Evolutionary conservation across 495 filamentous ascomycete species (phyloP).

Genomic region (Aspergillus indologenus): DNA sequence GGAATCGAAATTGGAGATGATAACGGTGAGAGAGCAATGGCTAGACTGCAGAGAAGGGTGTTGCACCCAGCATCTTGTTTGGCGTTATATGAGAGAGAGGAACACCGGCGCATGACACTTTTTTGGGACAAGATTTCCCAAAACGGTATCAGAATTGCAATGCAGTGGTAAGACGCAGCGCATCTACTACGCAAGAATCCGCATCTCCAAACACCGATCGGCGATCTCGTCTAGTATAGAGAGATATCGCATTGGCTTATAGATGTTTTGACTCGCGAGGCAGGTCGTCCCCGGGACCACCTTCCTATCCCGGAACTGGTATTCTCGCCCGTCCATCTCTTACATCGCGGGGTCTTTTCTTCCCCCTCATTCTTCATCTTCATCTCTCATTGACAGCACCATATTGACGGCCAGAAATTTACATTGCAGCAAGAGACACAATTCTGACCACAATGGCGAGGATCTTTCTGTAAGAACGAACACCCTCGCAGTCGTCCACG

Average conservation of each 20-base stretch:
- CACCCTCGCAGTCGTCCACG: neutral
- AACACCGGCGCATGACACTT: too few relatives aligned
- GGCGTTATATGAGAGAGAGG: too few relatives aligned
- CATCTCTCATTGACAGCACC: too few relatives aligned
- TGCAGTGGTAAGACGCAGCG: too few relatives aligned
- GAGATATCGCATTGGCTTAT: too few relatives aligned
- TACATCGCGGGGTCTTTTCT: neutral
- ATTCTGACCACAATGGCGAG: conserved; percentile 24
- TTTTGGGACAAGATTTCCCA: too few relatives aligned
- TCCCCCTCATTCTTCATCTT: neutral
- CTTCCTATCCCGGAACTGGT: conserved; percentile 4
- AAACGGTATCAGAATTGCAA: too few relatives aligned
- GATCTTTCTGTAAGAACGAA: conserved; percentile 22
- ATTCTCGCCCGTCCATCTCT: neutral
- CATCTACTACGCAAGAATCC: too few relatives aligned
- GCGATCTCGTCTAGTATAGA: too few relatives aligned
- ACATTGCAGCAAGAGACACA: neutral
- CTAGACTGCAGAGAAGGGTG: neutral
- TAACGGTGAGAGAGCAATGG: neutral
- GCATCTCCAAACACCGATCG: too few relatives aligned
- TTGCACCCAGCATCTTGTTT: too few relatives aligned
- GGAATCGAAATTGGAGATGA: neutral
- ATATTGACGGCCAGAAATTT: neutral
- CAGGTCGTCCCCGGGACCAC: conserved; percentile 12
- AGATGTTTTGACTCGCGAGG: too few relatives aligned